These are phyloP conservation scores for Metarhizium anisopliae DNA, from an alignment of 2,329 filamentous ascomycete genomes.

Conservation along the genomic window DNA sequence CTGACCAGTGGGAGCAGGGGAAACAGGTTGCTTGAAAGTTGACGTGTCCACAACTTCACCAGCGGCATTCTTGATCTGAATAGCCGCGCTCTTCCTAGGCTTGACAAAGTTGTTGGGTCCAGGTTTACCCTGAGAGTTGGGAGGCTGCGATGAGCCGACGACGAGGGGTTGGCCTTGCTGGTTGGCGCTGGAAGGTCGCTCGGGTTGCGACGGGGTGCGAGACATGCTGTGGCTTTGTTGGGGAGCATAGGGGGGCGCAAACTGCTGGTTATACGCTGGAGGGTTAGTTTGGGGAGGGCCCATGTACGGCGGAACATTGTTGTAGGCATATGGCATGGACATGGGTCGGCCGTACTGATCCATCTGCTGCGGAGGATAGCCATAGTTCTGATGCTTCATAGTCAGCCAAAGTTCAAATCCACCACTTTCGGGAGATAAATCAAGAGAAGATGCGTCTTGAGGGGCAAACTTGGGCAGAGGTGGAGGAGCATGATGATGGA, in stretches of 20 bases:
- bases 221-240: constrained; percentile 66
- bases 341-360: constrained; percentile 30
- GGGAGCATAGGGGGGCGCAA: constrained; percentile 29
- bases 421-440: constrained; percentile 60
- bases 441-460: constrained; percentile 27
- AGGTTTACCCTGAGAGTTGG: constrained; percentile 49
- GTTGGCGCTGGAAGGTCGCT: constrained; percentile 56
- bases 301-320: constrained; percentile 43
- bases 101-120: constrained; percentile 38
- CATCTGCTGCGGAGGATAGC: constrained; percentile 37
- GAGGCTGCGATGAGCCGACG: constrained; percentile 55
- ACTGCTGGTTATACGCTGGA: constrained; percentile 41
- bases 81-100: constrained; percentile 60
- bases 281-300: constrained; percentile 33
- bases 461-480: constrained; percentile 1
- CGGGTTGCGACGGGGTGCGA: constrained; percentile 72
- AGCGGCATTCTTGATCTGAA: constrained; percentile 75
- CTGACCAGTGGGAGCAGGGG: constrained; percentile 45
- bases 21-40: constrained; percentile 47
- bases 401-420: constrained; percentile 69
- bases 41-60: constrained; percentile 69
- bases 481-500: constrained; percentile 6
- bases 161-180: constrained; percentile 49
- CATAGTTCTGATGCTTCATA: constrained; percentile 56
- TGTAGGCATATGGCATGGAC: constrained; percentile 33